Percentiles rank a stretch among this genome's conserved stretches.
Evolutionary conservation across 179 eudicot species (phyloP).

Genomic region (Amaranthus tricolor): DNA sequence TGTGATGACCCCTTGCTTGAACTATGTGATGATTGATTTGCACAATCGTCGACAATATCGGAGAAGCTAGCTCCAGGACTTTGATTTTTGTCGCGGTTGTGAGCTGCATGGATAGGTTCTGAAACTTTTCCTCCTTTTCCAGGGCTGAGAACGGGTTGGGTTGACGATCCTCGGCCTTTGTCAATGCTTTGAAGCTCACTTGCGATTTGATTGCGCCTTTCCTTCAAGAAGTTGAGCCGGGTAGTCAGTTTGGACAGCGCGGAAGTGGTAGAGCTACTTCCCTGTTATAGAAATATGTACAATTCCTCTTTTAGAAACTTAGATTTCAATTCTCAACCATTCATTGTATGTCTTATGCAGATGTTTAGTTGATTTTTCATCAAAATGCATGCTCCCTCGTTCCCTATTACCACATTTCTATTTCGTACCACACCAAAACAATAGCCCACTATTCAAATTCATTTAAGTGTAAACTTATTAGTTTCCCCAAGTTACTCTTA

Average conservation of each 20-base stretch:
- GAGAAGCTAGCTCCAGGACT: conserved; percentile 26
- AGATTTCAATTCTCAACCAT: neutral
- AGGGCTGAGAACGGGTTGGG: conserved; percentile 26
- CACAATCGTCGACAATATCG: conserved; percentile 27
- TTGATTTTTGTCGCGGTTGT: conserved; percentile 28
- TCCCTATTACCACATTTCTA: too few species aligned
- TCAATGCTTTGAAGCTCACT: conserved; percentile 44
- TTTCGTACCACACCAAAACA: too few species aligned
- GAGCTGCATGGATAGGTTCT: conserved; percentile 21
- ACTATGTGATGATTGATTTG: conserved; percentile 13
- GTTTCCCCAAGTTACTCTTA: too few species aligned
- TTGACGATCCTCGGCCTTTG: conserved; percentile 39
- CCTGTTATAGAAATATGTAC: conserved; percentile 45
- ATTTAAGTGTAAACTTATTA: too few species aligned
- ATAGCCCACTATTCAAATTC: too few species aligned
- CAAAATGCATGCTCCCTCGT: neutral
- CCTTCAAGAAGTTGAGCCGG: conserved; percentile 64
- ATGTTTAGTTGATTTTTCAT: neutral
- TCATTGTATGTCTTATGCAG: neutral
- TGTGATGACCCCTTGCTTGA: conserved; percentile 16
- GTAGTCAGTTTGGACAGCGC: conserved; percentile 74
- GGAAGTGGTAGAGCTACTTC: conserved; percentile 43
- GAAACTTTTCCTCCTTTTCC: conserved; percentile 30
- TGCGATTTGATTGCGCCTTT: conserved; percentile 45
- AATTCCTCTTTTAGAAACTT: conserved; percentile 3